These are phyloP conservation scores for Tilletia walkeri DNA, from an alignment of 1,284 basidiomycete species.

Conservation along the genomic window DNA sequence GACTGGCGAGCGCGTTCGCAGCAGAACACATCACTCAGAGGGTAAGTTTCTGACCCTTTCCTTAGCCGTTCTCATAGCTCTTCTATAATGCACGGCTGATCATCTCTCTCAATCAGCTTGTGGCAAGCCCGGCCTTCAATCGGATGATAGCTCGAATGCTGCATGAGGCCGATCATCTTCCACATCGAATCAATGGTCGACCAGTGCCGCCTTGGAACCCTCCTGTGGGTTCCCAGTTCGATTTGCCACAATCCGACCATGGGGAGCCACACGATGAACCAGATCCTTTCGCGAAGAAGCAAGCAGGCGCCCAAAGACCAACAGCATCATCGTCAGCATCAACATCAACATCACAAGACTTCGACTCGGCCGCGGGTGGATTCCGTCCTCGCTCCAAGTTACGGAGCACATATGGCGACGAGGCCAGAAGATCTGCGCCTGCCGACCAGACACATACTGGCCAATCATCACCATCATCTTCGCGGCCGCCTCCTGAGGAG, in stretches of 20 bases:
- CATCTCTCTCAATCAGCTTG: slow-evolving; percentile 19
- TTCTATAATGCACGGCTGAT: neutral
- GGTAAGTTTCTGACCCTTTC: slow-evolving; percentile 19
- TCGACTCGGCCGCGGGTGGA: neutral
- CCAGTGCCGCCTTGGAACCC: slow-evolving; percentile 38
- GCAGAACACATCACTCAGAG: slow-evolving; percentile 40
- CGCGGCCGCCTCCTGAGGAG: slow-evolving; percentile 18
- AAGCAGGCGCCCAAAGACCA: neutral
- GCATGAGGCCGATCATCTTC: slow-evolving; percentile 45
- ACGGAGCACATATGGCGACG: slow-evolving; percentile 17
- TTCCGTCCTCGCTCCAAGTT: slow-evolving; percentile 27
- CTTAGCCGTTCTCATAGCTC: neutral
- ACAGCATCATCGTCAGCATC: neutral
- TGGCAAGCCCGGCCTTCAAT: slow-evolving; percentile 41
- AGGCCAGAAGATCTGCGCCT: neutral
- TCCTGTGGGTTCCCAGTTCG: slow-evolving; percentile 32
- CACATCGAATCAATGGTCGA: slow-evolving; percentile 36
- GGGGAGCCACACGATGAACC: slow-evolving; percentile 44
- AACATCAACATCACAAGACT: neutral
- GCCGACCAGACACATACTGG: neutral
- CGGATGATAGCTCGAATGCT: slow-evolving; percentile 41
- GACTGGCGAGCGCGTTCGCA: slow-evolving; percentile 35
- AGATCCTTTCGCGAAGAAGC: slow-evolving; percentile 30
- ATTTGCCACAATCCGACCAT: slow-evolving; percentile 22
- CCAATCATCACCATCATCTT: neutral